Evolutionary conservation across 306 rosid genomes (phyloP).

Genomic region (Malus asiatica): DNA sequence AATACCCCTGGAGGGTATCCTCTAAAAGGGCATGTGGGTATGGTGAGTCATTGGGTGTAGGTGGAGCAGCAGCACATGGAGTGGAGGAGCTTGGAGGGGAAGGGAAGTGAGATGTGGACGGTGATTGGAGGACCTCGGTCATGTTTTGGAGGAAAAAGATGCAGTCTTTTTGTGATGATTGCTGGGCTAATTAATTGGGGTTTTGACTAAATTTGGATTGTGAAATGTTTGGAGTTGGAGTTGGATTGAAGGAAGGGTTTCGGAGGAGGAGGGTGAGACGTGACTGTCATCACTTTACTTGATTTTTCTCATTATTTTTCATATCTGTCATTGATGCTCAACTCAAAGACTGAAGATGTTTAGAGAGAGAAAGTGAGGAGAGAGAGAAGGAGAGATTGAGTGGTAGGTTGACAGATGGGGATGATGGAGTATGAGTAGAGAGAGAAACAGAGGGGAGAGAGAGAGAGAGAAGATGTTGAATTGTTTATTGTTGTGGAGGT

Average conservation of each 20-base stretch:
- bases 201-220: conserved; percentile 13
- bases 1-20: conserved; percentile 25
- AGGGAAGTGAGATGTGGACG: conserved; percentile 66
- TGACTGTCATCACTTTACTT: conserved; percentile 45
- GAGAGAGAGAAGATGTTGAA: not conserved
- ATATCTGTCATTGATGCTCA: not conserved
- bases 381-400: conserved; percentile 9
- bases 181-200: conserved; percentile 2
- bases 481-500: not conserved
- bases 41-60: conserved; percentile 44
- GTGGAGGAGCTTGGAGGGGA: conserved; percentile 76
- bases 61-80: conserved; percentile 27
- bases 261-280: conserved; percentile 66
- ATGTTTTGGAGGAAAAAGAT: conserved; percentile 32
- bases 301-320: not conserved
- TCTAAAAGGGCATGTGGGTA: conserved; percentile 49
- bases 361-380: conserved; percentile 6
- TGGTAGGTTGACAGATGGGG: conserved; percentile 32
- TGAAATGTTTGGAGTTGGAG: conserved; percentile 32
- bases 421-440: conserved; percentile 7
- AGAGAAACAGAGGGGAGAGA: not conserved
- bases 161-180: conserved; percentile 19
- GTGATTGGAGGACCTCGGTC: conserved; percentile 77
- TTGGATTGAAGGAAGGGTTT: conserved; percentile 69
- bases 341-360: not conserved